Conservation (phyloP, 75 land plant genomes). For the Sequoia sempervirens region DNA sequence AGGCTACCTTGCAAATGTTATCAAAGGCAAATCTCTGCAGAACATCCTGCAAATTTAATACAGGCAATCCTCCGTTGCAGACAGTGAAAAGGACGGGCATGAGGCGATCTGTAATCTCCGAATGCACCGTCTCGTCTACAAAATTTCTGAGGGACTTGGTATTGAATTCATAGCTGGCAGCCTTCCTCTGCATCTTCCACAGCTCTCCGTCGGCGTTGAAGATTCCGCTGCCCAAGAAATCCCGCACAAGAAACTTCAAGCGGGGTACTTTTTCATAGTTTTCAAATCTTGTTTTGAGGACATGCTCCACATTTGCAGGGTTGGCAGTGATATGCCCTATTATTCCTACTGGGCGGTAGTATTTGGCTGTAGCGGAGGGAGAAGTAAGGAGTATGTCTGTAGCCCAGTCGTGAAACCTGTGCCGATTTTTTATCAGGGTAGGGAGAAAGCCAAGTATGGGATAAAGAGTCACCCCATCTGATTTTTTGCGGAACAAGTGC, state of each 20-base stretch:
- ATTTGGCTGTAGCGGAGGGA: not conserved
- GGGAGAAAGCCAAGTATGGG: not conserved
- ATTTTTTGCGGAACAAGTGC: too few relatives aligned
- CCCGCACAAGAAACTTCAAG: constrained; percentile 3
- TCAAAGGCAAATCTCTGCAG: constrained; percentile 4
- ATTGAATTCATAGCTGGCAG: too few relatives aligned
- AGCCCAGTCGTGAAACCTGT: not conserved
- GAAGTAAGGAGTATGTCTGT: not conserved
- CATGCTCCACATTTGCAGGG: constrained; percentile 13
- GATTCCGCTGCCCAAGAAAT: constrained; percentile 3
- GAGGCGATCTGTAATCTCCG: constrained; percentile 32
- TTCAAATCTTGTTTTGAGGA: constrained; percentile 20
- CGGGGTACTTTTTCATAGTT: constrained; percentile 12
- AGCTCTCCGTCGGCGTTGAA: too few relatives aligned
- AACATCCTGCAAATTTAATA: constrained; percentile 20
- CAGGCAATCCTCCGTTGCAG: not conserved
- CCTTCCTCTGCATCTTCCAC: too few relatives aligned
- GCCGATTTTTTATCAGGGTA: not conserved
- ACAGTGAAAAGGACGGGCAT: constrained; percentile 31
- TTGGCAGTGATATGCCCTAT: not conserved
- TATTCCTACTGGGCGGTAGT: not conserved
- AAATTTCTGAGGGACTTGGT: not conserved
- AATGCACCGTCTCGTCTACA: not conserved
- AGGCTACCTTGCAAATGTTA: constrained; percentile 15
- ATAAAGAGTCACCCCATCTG: not conserved